Evolutionary conservation across 257 asterid genomes (phyloP), one percentile per base, ranked within the genome.

Genomic region (Eucommia ulmoides): DNA sequence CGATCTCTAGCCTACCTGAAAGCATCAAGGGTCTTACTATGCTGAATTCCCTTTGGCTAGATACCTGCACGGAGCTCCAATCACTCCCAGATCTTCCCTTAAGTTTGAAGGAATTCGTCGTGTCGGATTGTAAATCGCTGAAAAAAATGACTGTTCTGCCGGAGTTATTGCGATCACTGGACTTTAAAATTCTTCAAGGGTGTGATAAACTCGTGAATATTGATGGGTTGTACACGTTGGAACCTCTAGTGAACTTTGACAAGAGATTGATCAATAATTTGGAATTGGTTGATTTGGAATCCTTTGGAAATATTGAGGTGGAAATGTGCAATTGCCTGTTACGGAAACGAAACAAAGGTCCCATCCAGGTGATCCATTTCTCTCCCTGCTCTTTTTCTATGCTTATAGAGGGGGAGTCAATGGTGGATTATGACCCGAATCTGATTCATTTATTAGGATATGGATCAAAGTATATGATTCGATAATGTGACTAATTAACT

Each of bases 291-390:
- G 33, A 56, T 47, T 29, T 52, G 48, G 47, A 17, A 21, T 33
- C 14, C 19, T 33, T 56, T 16, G 29, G 17, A 17, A 23, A 56
- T n/a, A 33, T 22, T 17, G 44, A 47, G 23, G 62, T 47, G 29
- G 54, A 56, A 19, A 20, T 56, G 10, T 26, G 24, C 54, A 56
- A 56, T 21, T 24, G 12, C 19, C 47, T 56, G 45, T 15, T 15
- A 19, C 47, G 24, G 3, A 29, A 42, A 14, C 46, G 33, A 49
- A 23, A 22, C 53, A 33, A 22, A 29, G 47, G 52, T 21, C 54
- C 62, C 8, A 11, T 60, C 57, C 38, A 29, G 38, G 38, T 29
- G 38, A 8, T 29, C 38, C 12, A 0, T 29, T 14, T 29, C 38
- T 29, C 38, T 29, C 38, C 38, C 12, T 29, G 10, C 38, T 29